These are phyloP conservation scores for Debaryomyces singareniensis DNA, from an alignment of 1,139 yeast genomes.

Conservation along the genomic window DNA sequence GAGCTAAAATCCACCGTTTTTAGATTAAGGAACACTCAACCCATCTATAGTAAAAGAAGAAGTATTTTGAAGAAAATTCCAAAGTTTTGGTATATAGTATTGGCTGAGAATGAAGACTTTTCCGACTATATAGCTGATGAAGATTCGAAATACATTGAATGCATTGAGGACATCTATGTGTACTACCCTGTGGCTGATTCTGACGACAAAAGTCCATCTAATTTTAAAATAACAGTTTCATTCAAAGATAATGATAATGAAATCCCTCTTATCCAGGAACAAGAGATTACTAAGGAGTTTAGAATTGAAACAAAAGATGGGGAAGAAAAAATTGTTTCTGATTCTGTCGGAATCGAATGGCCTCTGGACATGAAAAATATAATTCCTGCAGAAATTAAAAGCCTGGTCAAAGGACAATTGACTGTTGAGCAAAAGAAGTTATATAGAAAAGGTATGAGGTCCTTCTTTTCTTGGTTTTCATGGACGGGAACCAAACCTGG, in stretches of 20 bases:
- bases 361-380: slow-evolving; percentile 49
- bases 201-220: slow-evolving; percentile 28
- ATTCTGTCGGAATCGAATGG: slow-evolving; percentile 50
- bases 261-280: slow-evolving; percentile 35
- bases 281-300: slow-evolving; percentile 50
- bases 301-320: slow-evolving; percentile 39
- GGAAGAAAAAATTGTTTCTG: slow-evolving; percentile 47
- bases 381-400: slow-evolving; percentile 44
- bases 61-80: slow-evolving; percentile 43
- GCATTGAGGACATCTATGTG: slow-evolving; percentile 50
- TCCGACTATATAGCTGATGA: slow-evolving; percentile 62
- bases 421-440: slow-evolving; percentile 48
- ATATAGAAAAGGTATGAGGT: slow-evolving; percentile 65
- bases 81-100: slow-evolving; percentile 69
- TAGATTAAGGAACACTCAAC: slow-evolving; percentile 44
- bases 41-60: slow-evolving; percentile 46
- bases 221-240: slow-evolving; percentile 50
- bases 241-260: slow-evolving; percentile 33
- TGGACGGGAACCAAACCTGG: slow-evolving; percentile 76
- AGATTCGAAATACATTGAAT: slow-evolving; percentile 63
- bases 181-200: slow-evolving; percentile 36
- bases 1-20: slow-evolving; percentile 49
- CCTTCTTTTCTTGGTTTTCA: slow-evolving; percentile 65
- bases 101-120: slow-evolving; percentile 72
- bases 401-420: slow-evolving; percentile 24